Base-by-base conservation (phyloP, 805 yeast species). In the Cyberlindnera maritima region DNA sequence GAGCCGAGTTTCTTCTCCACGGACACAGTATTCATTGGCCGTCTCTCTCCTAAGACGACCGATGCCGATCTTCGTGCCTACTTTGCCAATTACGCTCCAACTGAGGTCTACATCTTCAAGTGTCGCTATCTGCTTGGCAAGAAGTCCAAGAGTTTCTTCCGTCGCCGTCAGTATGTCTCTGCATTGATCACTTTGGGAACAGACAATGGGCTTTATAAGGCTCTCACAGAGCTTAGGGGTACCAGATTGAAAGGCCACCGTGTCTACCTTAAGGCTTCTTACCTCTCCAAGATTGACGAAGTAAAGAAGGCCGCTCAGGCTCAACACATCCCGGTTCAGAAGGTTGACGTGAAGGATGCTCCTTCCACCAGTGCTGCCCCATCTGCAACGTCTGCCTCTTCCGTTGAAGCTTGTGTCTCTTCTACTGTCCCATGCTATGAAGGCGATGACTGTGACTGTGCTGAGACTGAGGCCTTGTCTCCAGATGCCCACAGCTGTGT, bases 161-260 rank as follows among this genome's bases (percentile, higher is more conserved):
- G 41, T 20, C 69, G 66, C 39, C 66, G 67, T 37, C 64, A 64
- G 38, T 55, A 64, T 43, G 72, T 73, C 13, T 73, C 76, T 43
- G 88, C 87, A 43, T 73, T 75, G 66, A 76, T 72, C 42, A 76
- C 72, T 40, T 64, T 76, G 47, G 68, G 70, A 15, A 68, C 69
- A n/a, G 72, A 65, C 2, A 68, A 61, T 17, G 72, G 73, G 2
- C 57, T 77, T 32, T 64, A 64, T 3, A 64, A 64, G n/a, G 79
- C 83, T 2, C 64, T 77, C 38, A 67, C 59, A 17, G 60, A 61
- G 17, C 63, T 77, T 48, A 54, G 67, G 35, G 66, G 62, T 28
- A 63, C 64, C 48, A 70, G 67, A 47, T 56, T 76, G 39, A 54
- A 65, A 34, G 71, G 73, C 33, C 68, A 66, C 50, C 58, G 49